phyloP scores from a whole-genome alignment of 140 eudicot genomes.

The Flaveria floridana region DNA sequence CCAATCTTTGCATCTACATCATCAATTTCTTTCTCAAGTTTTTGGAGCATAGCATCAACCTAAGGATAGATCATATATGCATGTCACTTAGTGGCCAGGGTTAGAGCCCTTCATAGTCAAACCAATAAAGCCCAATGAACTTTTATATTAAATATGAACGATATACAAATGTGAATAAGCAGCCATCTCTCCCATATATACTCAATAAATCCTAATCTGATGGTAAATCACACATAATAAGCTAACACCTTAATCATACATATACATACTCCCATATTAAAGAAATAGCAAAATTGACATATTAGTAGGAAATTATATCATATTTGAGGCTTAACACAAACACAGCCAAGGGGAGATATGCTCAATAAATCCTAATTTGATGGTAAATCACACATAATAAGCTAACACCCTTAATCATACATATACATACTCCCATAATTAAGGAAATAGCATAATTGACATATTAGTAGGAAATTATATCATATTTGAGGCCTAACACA shows the following conservation, averaged over 20 bases:
- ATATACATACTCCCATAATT: neutral
- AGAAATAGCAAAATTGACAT: neutral
- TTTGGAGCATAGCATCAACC: conserved; percentile 94
- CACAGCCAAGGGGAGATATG: neutral
- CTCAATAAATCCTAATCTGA: neutral
- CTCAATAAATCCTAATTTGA: neutral
- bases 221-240: neutral
- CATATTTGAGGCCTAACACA: neutral
- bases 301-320: neutral
- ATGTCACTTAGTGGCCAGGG: neutral
- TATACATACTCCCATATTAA: neutral
- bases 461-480: neutral
- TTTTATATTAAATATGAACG: neutral
- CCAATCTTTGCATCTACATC: conserved; percentile 93
- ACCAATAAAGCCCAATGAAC: neutral
- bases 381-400: neutral
- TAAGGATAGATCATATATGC: conserved; percentile 27
- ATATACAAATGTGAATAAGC: neutral
- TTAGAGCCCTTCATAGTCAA: neutral
- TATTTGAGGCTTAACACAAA: conserved; percentile 9
- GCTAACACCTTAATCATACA: neutral
- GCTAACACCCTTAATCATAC: neutral
- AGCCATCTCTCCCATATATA: neutral
- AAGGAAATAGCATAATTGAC: neutral
- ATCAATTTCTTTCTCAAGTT: conserved; percentile 87